Percentiles rank a stretch among this genome's conserved stretches.
phyloP scores from a whole-genome alignment of 371 early-diverging fungal genomes.

The Cokeromyces recurvatus region DNA sequence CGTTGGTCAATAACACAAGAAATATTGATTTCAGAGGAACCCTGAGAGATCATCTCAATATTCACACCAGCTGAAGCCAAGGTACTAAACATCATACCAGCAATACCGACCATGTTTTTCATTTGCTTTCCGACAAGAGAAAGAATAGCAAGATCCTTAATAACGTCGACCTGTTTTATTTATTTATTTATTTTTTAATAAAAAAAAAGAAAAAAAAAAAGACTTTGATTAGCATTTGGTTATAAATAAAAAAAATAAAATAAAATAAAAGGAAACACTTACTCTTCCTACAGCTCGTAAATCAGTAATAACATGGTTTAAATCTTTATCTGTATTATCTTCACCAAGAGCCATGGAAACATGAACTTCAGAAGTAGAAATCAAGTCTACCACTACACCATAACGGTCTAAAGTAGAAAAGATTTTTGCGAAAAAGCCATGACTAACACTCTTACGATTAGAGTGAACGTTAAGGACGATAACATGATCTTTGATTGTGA shows the following conservation, averaged over 20 bases:
- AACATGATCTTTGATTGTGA: slow-evolving; percentile 95
- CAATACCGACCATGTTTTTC: slow-evolving; percentile 94
- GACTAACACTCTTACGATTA: slow-evolving; percentile 89
- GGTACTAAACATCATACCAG: slow-evolving; percentile 90
- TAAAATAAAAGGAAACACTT: slow-evolving; percentile 15
- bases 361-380: slow-evolving; percentile 94
- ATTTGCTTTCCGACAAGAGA: slow-evolving; percentile 95
- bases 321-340: slow-evolving; percentile 53
- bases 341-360: slow-evolving; percentile 92
- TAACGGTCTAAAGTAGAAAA: slow-evolving; percentile 85
- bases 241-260: too few relatives aligned
- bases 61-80: slow-evolving; percentile 88
- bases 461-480: slow-evolving; percentile 92
- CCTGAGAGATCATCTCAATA: slow-evolving; percentile 98
- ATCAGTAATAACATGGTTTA: slow-evolving; percentile 66
- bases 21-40: slow-evolving; percentile 96
- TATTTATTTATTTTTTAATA: too few relatives aligned
- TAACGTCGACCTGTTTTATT: slow-evolving; percentile 65
- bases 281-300: slow-evolving; percentile 69
- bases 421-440: slow-evolving; percentile 94
- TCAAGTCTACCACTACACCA: slow-evolving; percentile 92
- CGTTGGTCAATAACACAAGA: slow-evolving; percentile 88
- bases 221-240: too few relatives aligned
- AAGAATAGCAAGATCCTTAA: slow-evolving; percentile 87
- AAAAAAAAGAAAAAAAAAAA: too few relatives aligned